Percentiles rank a stretch among this genome's conserved stretches.
phyloP scores from a whole-genome alignment of 257 asterid genomes.

The Primulina huaijiensis region DNA sequence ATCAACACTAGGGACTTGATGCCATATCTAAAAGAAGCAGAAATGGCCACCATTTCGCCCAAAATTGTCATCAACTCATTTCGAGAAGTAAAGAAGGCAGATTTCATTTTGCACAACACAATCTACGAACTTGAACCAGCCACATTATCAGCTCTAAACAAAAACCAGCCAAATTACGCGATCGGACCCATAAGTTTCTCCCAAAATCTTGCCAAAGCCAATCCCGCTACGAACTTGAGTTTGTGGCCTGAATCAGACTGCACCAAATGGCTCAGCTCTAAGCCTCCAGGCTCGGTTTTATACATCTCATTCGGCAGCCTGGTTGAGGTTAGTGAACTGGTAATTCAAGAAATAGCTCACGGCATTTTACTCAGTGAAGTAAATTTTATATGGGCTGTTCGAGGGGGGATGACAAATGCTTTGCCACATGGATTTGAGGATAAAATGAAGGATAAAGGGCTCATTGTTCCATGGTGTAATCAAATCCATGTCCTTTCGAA shows the following conservation, averaged over 20 bases:
- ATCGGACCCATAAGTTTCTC: slow-evolving; percentile 30
- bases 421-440: slow-evolving; percentile 9
- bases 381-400: slow-evolving; percentile 37
- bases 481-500: slow-evolving; percentile 19
- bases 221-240: slow-evolving; percentile 19
- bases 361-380: slow-evolving; percentile 30
- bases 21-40: slow-evolving; percentile 33
- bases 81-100: slow-evolving; percentile 30
- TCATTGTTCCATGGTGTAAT: slow-evolving; percentile 25
- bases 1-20: slow-evolving; percentile 35
- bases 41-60: slow-evolving; percentile 27
- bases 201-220: neutral
- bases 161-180: slow-evolving; percentile 16
- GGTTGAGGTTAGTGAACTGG: slow-evolving; percentile 11
- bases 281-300: slow-evolving; percentile 24
- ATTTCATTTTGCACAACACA: slow-evolving; percentile 37
- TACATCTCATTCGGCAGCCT: slow-evolving; percentile 36
- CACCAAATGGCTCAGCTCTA: neutral
- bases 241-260: slow-evolving; percentile 24
- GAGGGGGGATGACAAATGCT: slow-evolving; percentile 29
- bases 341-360: slow-evolving; percentile 25
- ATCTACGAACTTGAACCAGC: slow-evolving; percentile 37
- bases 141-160: slow-evolving; percentile 15
- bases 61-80: slow-evolving; percentile 37
- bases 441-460: slow-evolving; percentile 9